Conservation (phyloP, 768 basidiomycete species). For the Leucocoprinus birnbaumii region DNA sequence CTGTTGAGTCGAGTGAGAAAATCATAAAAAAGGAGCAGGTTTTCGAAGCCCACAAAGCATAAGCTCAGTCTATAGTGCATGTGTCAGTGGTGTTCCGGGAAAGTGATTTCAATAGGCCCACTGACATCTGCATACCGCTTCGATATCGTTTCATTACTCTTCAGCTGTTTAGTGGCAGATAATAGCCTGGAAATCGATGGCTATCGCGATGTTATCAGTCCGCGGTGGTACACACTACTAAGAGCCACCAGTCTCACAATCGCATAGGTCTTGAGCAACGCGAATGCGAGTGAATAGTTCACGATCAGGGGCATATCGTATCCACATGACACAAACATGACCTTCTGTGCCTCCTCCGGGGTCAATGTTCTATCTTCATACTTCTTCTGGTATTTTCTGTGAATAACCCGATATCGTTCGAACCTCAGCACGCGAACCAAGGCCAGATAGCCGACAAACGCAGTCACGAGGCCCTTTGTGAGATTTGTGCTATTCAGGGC, state of each 20-base stretch:
- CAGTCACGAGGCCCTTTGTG: background rate
- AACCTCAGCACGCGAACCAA: slow-evolving; percentile 38
- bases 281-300: slow-evolving; percentile 40
- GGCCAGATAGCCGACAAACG: slow-evolving; percentile 18
- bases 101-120: no score
- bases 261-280: slow-evolving; percentile 51
- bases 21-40: background rate
- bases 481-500: background rate
- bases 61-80: slow-evolving; percentile 36
- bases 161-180: slow-evolving; percentile 37
- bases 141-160: slow-evolving; percentile 30
- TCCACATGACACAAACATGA: slow-evolving; percentile 27
- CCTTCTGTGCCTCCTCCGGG: slow-evolving; percentile 42
- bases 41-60: slow-evolving; percentile 31
- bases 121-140: slow-evolving; percentile 49
- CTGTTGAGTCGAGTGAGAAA: slow-evolving; percentile 13
- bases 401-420: slow-evolving; percentile 38
- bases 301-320: slow-evolving; percentile 46
- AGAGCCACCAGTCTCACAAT: slow-evolving; percentile 30
- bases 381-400: slow-evolving; percentile 33
- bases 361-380: slow-evolving; percentile 36
- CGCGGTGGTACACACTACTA: background rate
- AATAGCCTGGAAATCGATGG: slow-evolving; percentile 45
- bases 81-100: no score
- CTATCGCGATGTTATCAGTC: slow-evolving; percentile 24